These are phyloP conservation scores for Malassezia yamatoensis DNA, from an alignment of 1,284 basidiomycete genomes.

Conservation along the genomic window DNA sequence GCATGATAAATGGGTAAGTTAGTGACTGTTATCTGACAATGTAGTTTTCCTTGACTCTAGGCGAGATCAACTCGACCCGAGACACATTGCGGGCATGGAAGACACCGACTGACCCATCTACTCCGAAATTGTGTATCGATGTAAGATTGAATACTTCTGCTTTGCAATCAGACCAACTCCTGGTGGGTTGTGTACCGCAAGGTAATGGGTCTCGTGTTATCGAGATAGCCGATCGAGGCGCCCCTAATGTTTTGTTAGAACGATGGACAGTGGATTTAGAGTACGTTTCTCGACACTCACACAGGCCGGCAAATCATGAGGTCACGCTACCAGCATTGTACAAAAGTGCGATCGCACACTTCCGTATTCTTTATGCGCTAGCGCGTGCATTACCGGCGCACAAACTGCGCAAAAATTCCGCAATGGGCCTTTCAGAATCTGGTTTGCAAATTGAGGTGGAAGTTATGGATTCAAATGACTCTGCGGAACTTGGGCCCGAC, in stretches of 20 bases:
- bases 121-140: conserved; percentile 5
- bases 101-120: background rate
- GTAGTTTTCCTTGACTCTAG: conserved; percentile 14
- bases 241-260: conserved; percentile 2
- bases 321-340: conserved; percentile 13
- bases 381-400: conserved; percentile 7
- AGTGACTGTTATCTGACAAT: background rate
- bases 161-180: conserved; percentile 5
- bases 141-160: conserved; percentile 2
- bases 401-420: background rate
- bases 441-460: conserved; percentile 4
- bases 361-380: conserved; percentile 15
- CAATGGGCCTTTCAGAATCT: background rate
- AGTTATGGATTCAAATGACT: background rate
- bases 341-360: conserved; percentile 18
- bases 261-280: conserved; percentile 11
- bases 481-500: background rate
- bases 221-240: background rate
- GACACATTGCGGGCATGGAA: conserved; percentile 11
- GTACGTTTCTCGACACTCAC: background rate
- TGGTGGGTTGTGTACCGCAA: background rate
- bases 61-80: conserved; percentile 1
- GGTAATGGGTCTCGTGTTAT: background rate
- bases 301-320: background rate
- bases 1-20: conserved; percentile 14